phyloP scores from a whole-genome alignment of 805 yeast species.

The Wickerhamiella spandovensis region DNA sequence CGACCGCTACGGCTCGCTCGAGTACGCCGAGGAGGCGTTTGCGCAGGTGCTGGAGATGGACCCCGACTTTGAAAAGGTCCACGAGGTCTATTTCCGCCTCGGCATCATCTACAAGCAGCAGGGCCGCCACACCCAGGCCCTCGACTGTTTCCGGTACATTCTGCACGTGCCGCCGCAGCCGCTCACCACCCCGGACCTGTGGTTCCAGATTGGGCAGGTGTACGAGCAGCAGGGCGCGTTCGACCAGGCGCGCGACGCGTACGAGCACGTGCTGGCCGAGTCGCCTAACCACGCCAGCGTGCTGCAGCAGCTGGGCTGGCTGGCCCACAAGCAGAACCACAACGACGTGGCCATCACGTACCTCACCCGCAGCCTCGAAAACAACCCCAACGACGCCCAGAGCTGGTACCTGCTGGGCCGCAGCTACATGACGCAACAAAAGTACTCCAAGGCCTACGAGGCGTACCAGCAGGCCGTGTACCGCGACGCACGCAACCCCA shows the following conservation, averaged over 20 bases:
- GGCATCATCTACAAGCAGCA: constrained; percentile 97
- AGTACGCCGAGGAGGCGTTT: constrained; percentile 97
- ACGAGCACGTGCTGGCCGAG: constrained; percentile 77
- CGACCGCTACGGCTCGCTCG: constrained; percentile 90
- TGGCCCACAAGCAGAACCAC: constrained; percentile 62
- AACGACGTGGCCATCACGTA: constrained; percentile 72
- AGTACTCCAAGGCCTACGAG: constrained; percentile 92
- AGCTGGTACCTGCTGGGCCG: constrained; percentile 96
- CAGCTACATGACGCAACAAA: constrained; percentile 91
- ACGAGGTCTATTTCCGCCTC: constrained; percentile 88
- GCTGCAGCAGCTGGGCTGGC: constrained; percentile 88
- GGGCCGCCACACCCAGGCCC: constrained; percentile 68
- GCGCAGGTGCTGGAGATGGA: constrained; percentile 91
- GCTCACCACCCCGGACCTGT: constrained; percentile 88
- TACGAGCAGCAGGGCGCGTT: constrained; percentile 88
- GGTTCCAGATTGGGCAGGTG: constrained; percentile 97
- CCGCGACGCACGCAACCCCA: constrained; percentile 91
- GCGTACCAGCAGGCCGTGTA: constrained; percentile 98
- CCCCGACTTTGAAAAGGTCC: constrained; percentile 90
- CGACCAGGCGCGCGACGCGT: constrained; percentile 86
- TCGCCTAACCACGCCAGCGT: constrained; percentile 94
- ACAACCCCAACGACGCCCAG: constrained; percentile 84
- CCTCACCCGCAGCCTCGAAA: constrained; percentile 74
- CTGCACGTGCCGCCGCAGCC: constrained; percentile 88
- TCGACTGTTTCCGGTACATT: constrained; percentile 91